phyloP scores from a whole-genome alignment of 352 stramenopile genomes.

The Thraustochytrium striatum region DNA sequence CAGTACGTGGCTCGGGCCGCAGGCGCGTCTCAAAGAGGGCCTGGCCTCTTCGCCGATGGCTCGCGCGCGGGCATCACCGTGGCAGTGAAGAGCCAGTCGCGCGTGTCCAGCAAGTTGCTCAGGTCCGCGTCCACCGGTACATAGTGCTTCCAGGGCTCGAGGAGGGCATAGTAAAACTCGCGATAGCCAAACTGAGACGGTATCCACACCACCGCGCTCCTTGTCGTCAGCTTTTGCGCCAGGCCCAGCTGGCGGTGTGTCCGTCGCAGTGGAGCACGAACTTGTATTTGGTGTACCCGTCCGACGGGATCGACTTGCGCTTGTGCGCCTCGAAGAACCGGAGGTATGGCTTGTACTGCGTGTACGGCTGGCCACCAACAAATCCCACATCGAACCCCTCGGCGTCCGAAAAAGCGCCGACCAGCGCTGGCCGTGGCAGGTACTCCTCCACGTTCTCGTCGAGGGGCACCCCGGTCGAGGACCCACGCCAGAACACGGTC shows the following conservation, averaged over 20 bases:
- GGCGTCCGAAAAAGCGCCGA: neutral
- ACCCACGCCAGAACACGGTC: conserved; percentile 25
- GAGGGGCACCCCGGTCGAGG: conserved; percentile 33
- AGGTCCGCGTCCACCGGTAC: neutral
- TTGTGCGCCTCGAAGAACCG: neutral
- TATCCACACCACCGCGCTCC: conserved; percentile 4
- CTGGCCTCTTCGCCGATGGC: neutral
- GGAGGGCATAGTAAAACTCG: conserved; percentile 42
- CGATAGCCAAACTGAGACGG: conserved; percentile 7
- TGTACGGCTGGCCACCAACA: neutral
- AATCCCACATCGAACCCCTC: conserved; percentile 27
- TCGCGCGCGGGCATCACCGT: neutral
- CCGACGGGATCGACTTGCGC: neutral
- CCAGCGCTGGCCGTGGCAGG: conserved; percentile 18
- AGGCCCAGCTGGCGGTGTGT: conserved; percentile 34
- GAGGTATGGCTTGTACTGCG: neutral
- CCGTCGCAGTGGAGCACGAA: conserved; percentile 35
- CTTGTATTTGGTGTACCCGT: conserved; percentile 19
- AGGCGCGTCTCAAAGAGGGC: conserved; percentile 3
- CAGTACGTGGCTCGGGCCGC: conserved; percentile 30
- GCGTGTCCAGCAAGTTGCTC: neutral
- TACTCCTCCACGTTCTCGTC: neutral
- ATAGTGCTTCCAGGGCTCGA: conserved; percentile 30
- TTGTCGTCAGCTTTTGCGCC: conserved; percentile 24
- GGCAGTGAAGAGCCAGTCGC: conserved; percentile 10